Base-by-base conservation (phyloP, 139 green algal genomes). In the Limnomonas spitsbergensis region DNA sequence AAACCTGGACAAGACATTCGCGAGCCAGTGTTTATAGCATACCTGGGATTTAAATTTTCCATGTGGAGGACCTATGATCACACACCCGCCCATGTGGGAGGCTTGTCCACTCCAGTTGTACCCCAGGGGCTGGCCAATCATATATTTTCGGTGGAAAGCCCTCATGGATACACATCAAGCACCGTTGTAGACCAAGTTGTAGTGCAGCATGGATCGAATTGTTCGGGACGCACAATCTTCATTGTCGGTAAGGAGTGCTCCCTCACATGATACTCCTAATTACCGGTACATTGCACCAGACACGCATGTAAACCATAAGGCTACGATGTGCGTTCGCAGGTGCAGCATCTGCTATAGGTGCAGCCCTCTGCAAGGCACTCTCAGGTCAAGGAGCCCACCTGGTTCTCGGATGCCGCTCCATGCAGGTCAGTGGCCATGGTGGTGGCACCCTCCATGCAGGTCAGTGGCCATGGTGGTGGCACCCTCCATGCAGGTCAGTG, bases 191-290 rank as follows among this genome's bases (percentile, higher is more conserved):
- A 61, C 14, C 14, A 14, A 29, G 47, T 61, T 20, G 20, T 61
- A 61, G 20, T 29, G 20, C 14, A 61, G 14, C 47, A 61, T 20
- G 47, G 47, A 29, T 61, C 47, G 20, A 29, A 14, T 20, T 61
- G 47, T 20, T 29, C 47, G 20, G 47, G 20, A 14, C 47, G 47
- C 14, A 61, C 20, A 29, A 61, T 61, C 47, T 20, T 61, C 14
- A 61, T 61, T 61, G 20, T 61, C 20, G 47, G 47, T 61, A 61
- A n/a, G n/a, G n/a, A n/a, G n/a, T n/a, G n/a, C n/a, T n/a, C n/a
- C n/a, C n/a, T n/a, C n/a, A n/a, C n/a, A n/a, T n/a, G n/a, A n/a
- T n/a, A n/a, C n/a, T n/a, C n/a, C n/a, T n/a, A n/a, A n/a, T n/a
- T n/a, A n/a, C n/a, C n/a, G n/a, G n/a, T n/a, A n/a, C n/a, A 20